Conservation (phyloP, 1,284 basidiomycete species). For the Crepidotus sp. region DNA sequence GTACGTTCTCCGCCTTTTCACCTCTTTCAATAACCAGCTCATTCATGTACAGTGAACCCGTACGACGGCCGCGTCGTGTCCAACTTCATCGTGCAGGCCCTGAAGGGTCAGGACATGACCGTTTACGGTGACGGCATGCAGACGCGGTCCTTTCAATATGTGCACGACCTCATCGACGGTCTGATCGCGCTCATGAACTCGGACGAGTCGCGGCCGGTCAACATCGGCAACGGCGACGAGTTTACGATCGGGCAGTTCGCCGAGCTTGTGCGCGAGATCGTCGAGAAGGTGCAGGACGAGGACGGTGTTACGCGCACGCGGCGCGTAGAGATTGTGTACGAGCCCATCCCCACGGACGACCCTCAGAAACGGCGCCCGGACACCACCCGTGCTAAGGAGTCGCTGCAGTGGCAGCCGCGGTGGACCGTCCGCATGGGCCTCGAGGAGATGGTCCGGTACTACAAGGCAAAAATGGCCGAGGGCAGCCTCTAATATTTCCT, state of each 20-base stretch:
- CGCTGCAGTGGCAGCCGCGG: constrained; percentile 87
- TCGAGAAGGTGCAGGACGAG: constrained; percentile 81
- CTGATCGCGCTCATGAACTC: constrained; percentile 92
- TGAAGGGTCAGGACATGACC: constrained; percentile 92
- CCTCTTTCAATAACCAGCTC: constrained; percentile 18
- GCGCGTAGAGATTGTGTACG: constrained; percentile 69
- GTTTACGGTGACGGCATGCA: constrained; percentile 95
- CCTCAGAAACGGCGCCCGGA: constrained; percentile 91
- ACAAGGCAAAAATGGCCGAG: constrained; percentile 79
- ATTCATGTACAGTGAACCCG: constrained; percentile 69
- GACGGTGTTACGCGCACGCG: constrained; percentile 54
- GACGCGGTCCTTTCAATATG: constrained; percentile 95
- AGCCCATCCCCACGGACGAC: constrained; percentile 87
- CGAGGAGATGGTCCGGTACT: constrained; percentile 89
- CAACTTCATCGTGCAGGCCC: constrained; percentile 96
- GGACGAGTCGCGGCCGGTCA: constrained; percentile 83
- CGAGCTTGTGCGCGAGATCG: constrained; percentile 79
- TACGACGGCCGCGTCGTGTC: constrained; percentile 95
- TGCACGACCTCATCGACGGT: constrained; percentile 76
- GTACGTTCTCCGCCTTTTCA: constrained; percentile 16
- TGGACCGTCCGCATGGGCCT: constrained; percentile 89
- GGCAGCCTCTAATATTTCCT: constrained; percentile 48
- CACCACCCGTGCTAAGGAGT: constrained; percentile 80
- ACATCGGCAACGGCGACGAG: constrained; percentile 91
- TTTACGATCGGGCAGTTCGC: constrained; percentile 92